A percentile compares a stretch with the other conserved stretches of the same genome.
These are phyloP conservation scores for Earliella scabrosa DNA, from an alignment of 1,284 basidiomycete species.

Conservation along the genomic window DNA sequence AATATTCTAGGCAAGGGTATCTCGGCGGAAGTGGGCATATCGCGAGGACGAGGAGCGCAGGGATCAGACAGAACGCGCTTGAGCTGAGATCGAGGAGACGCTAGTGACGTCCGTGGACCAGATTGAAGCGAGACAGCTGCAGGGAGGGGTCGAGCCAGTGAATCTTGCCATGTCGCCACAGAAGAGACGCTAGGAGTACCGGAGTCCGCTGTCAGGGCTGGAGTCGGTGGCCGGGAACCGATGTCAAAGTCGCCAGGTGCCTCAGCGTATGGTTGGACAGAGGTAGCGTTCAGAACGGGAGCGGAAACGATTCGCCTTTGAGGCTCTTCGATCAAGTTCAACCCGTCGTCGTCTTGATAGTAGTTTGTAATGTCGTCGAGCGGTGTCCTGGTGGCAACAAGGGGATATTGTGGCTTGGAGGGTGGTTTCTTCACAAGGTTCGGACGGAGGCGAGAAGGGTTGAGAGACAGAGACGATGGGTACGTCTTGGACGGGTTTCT, in stretches of 20 bases:
- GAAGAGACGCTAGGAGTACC: slow-evolving; percentile 6
- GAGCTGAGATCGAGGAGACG: slow-evolving; percentile 13
- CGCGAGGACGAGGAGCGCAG: not conserved
- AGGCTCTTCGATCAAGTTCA: not conserved
- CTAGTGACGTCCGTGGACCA: not conserved
- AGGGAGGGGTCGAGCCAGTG: too few species aligned
- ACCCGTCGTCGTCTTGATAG: slow-evolving; percentile 1
- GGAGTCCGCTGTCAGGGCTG: slow-evolving; percentile 21
- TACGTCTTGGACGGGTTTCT: not conserved
- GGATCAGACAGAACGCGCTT: slow-evolving; percentile 20
- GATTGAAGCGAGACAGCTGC: too few species aligned
- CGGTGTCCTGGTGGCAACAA: slow-evolving; percentile 1
- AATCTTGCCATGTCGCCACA: not conserved
- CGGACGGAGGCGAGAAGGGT: slow-evolving; percentile 5
- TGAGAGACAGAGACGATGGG: slow-evolving; percentile 9
- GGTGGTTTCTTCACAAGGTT: not conserved
- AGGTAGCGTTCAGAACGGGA: not conserved
- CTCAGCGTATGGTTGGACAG: not conserved
- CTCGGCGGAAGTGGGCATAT: not conserved
- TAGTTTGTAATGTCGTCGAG: slow-evolving; percentile 19
- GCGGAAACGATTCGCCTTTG: not conserved
- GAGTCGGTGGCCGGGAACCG: slow-evolving; percentile 5
- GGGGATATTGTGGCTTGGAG: not conserved
- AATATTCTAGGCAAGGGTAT: not conserved
- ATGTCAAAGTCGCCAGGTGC: not conserved